phyloP scores from a whole-genome alignment of 257 asterid genomes.

The Nicotiana benthamiana region DNA sequence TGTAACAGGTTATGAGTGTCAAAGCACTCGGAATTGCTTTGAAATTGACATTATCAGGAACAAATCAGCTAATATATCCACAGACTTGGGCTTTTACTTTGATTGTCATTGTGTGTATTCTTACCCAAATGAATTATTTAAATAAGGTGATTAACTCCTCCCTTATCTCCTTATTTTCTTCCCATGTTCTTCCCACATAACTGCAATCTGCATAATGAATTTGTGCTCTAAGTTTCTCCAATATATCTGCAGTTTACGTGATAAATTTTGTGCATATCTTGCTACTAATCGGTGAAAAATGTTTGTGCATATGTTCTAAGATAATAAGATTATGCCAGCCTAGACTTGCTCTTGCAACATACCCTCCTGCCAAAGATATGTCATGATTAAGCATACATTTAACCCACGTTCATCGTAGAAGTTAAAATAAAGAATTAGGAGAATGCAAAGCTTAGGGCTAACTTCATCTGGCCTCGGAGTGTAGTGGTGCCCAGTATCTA shows the following conservation, averaged over 20 bases:
- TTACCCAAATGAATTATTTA: constrained; percentile 81
- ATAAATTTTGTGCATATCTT: not conserved
- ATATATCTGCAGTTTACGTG: not conserved
- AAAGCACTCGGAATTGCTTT: constrained; percentile 83
- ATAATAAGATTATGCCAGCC: not conserved
- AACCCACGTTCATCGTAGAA: not conserved
- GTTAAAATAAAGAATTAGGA: not conserved
- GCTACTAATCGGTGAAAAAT: not conserved
- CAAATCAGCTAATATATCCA: constrained; percentile 17
- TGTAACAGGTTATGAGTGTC: constrained; percentile 86
- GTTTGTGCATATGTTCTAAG: not conserved
- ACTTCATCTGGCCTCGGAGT: no score
- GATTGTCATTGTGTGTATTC: constrained; percentile 57
- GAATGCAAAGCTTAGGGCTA: not conserved
- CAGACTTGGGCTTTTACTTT: constrained; percentile 73
- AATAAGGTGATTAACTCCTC: constrained; percentile 47
- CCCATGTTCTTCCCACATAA: not conserved
- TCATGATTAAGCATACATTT: not conserved
- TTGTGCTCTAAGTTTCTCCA: not conserved
- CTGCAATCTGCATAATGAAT: not conserved
- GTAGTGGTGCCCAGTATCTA: no score
- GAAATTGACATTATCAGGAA: constrained; percentile 78
- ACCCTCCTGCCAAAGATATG: not conserved
- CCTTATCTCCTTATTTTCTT: not conserved
- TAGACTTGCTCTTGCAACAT: not conserved